phyloP scores from a whole-genome alignment of 768 basidiomycete species.

The Serpula lacrymans region DNA sequence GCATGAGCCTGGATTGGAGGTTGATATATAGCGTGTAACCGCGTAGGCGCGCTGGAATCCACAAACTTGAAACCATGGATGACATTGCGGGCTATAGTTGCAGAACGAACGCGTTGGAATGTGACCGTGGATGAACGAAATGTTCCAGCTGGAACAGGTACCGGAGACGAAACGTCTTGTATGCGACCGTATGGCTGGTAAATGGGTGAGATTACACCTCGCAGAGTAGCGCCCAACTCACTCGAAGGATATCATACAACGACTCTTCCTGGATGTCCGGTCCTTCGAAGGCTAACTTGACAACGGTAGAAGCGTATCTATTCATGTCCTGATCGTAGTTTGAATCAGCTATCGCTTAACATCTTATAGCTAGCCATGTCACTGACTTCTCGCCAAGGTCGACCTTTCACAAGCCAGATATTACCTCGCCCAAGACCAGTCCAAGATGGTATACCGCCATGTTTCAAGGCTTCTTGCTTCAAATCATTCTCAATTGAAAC shows the following conservation, averaged over 20 bases:
- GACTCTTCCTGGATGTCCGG: slow-evolving; percentile 80
- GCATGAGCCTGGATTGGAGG: slow-evolving; percentile 62
- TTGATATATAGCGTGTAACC: slow-evolving; percentile 56
- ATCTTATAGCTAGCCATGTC: neutral
- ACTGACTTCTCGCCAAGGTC: slow-evolving; percentile 77
- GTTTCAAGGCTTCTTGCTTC: slow-evolving; percentile 37
- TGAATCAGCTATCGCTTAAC: neutral
- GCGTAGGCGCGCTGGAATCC: slow-evolving; percentile 30
- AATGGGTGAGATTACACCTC: slow-evolving; percentile 5
- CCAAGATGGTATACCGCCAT: slow-evolving; percentile 67
- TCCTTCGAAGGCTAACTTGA: slow-evolving; percentile 85
- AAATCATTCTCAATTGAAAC: slow-evolving; percentile 49
- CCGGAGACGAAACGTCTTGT: slow-evolving; percentile 56
- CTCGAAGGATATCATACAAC: slow-evolving; percentile 75
- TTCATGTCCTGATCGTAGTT: slow-evolving; percentile 67
- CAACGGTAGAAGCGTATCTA: slow-evolving; percentile 67
- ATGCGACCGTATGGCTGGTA: slow-evolving; percentile 81
- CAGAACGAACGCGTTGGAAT: slow-evolving; percentile 62
- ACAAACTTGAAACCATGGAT: slow-evolving; percentile 56
- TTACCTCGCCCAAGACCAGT: slow-evolving; percentile 45
- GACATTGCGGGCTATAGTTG: slow-evolving; percentile 80
- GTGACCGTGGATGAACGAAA: slow-evolving; percentile 62
- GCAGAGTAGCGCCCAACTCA: slow-evolving; percentile 32
- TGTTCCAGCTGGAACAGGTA: slow-evolving; percentile 59
- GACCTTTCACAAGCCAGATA: slow-evolving; percentile 73